A percentile compares a stretch with the other conserved stretches of the same genome.
These are phyloP conservation scores for Sporothrix pseudoabietina DNA, from an alignment of 2,329 filamentous ascomycete genomes.

Conservation along the genomic window DNA sequence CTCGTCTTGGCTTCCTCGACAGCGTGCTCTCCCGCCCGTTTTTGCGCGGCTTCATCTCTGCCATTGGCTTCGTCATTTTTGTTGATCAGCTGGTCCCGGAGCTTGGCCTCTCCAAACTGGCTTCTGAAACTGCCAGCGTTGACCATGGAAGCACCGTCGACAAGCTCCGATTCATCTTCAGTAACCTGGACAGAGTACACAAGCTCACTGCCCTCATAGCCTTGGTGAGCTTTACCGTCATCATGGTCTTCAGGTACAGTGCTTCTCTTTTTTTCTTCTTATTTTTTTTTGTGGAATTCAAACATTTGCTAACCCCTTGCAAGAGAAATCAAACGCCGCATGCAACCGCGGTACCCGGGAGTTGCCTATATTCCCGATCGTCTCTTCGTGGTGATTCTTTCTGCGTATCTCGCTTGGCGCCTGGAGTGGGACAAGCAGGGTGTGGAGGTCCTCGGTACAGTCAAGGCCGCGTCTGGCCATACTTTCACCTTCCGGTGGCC, in stretches of 20 bases:
- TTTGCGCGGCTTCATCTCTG: slow-evolving; percentile 91
- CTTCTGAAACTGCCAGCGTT: slow-evolving; percentile 63
- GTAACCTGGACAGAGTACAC: slow-evolving; percentile 68
- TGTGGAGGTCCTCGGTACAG: slow-evolving; percentile 78
- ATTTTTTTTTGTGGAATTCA: neutral
- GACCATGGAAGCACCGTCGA: slow-evolving; percentile 83
- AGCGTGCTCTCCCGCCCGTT: slow-evolving; percentile 93
- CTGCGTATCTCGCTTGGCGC: slow-evolving; percentile 75
- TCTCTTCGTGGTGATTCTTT: slow-evolving; percentile 83
- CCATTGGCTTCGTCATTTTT: slow-evolving; percentile 93
- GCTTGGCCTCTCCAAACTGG: slow-evolving; percentile 70
- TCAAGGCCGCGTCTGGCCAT: slow-evolving; percentile 72
- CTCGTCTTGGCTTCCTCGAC: slow-evolving; percentile 87
- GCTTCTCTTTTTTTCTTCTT: neutral
- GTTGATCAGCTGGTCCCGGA: slow-evolving; percentile 94
- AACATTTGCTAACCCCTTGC: neutral
- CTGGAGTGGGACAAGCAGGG: slow-evolving; percentile 79
- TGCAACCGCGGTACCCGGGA: slow-evolving; percentile 76
- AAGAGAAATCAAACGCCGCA: slow-evolving; percentile 76
- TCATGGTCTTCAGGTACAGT: slow-evolving; percentile 82
- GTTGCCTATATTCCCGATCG: slow-evolving; percentile 92
- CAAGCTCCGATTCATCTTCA: slow-evolving; percentile 78
- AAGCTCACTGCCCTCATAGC: slow-evolving; percentile 75
- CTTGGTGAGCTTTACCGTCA: slow-evolving; percentile 77
- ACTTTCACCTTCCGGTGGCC: slow-evolving; percentile 83